These are phyloP conservation scores for Acacia concinna DNA, from an alignment of 331 rosid genomes.

Conservation along the genomic window DNA sequence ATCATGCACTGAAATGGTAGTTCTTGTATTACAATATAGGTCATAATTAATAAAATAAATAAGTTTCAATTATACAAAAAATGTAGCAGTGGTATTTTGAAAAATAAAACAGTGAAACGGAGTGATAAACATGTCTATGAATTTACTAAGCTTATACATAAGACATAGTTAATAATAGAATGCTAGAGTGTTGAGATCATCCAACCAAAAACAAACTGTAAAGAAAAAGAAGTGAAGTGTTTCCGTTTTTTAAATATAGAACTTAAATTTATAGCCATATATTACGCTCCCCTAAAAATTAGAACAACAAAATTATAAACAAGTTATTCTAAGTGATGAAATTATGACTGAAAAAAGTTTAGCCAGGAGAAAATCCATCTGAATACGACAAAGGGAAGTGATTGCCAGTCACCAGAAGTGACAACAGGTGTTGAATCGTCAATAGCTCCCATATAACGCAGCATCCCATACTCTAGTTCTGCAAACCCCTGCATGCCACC, in stretches of 20 bases:
- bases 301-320: too few species aligned
- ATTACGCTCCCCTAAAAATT: slow-evolving; percentile 15
- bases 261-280: neutral
- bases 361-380: neutral
- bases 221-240: neutral
- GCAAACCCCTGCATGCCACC: slow-evolving; percentile 78
- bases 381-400: slow-evolving; percentile 11
- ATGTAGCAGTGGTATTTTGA: neutral
- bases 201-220: neutral
- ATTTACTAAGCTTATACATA: slow-evolving; percentile 6
- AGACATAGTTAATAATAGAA: neutral
- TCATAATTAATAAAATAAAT: neutral
- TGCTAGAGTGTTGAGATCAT: neutral
- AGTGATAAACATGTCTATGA: neutral
- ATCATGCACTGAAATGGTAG: slow-evolving; percentile 67
- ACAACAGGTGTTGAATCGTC: slow-evolving; percentile 79
- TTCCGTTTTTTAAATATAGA: neutral
- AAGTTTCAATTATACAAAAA: neutral
- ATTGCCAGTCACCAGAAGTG: slow-evolving; percentile 59
- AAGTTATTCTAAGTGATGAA: too few species aligned
- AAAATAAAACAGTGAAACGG: neutral
- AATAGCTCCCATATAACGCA: slow-evolving; percentile 86
- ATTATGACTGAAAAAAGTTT: neutral
- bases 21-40: slow-evolving; percentile 8
- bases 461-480: slow-evolving; percentile 91